A percentile compares a stretch with the other conserved stretches of the same genome.
Conservation (phyloP, 495 filamentous ascomycete genomes). For the Cairneyella variabilis region DNA sequence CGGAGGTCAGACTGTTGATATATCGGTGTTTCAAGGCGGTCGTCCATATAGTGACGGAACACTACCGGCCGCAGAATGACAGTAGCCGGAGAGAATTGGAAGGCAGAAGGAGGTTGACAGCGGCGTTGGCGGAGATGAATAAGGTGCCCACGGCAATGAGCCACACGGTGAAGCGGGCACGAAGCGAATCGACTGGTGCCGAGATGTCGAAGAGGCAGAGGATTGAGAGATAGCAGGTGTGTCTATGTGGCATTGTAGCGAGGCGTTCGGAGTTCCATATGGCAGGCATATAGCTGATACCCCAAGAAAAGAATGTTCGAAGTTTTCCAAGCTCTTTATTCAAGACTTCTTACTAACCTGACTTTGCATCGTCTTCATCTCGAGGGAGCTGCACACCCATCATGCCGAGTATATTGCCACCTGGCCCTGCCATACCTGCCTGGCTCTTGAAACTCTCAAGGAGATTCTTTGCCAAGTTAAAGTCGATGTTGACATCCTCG, state of each 20-base stretch:
- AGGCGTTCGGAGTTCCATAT: slow-evolving; percentile 14
- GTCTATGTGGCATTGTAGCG: not conserved
- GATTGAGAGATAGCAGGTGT: not conserved
- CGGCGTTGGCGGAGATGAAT: slow-evolving; percentile 33
- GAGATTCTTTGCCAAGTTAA: slow-evolving; percentile 84
- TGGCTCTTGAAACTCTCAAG: slow-evolving; percentile 91
- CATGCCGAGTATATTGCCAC: slow-evolving; percentile 78
- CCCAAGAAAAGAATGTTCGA: not conserved
- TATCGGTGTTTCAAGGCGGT: slow-evolving; percentile 48
- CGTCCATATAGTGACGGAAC: slow-evolving; percentile 39
- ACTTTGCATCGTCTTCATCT: slow-evolving; percentile 55
- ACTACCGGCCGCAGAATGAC: slow-evolving; percentile 41
- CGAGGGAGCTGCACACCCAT: slow-evolving; percentile 78
- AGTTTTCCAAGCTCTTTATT: not conserved
- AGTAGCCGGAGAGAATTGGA: slow-evolving; percentile 43
- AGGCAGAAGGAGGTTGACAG: slow-evolving; percentile 40
- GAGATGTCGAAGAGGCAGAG: slow-evolving; percentile 11
- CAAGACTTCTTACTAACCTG: not conserved
- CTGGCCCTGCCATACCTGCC: slow-evolving; percentile 77
- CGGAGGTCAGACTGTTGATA: slow-evolving; percentile 35
- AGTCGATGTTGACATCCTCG: slow-evolving; percentile 70
- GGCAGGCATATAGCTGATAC: not conserved
- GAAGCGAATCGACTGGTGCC: slow-evolving; percentile 1
- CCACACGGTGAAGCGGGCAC: slow-evolving; percentile 21
- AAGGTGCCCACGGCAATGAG: slow-evolving; percentile 21